Percentiles rank a stretch among this genome's conserved stretches.
Conservation (phyloP, 2,329 filamentous ascomycete genomes). For the Colletotrichum theobromicola region DNA sequence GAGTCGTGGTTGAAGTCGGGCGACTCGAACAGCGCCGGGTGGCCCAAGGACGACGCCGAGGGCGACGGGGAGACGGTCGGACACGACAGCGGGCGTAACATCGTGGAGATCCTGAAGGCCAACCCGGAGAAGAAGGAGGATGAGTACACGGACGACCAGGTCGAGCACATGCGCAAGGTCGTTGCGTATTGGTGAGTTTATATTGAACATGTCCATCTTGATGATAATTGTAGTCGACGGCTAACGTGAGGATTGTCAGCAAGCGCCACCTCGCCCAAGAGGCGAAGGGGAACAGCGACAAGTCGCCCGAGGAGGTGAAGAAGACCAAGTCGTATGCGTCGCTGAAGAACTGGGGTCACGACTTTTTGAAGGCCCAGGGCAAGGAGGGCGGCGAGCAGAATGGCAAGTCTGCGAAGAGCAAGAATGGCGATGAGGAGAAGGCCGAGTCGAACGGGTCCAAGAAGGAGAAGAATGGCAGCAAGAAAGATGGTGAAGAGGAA, state of each 20-base stretch:
- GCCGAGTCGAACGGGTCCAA: conserved; percentile 11
- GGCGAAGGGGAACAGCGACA: conserved; percentile 60
- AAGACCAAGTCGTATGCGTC: conserved; percentile 61
- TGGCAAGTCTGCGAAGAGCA: neutral
- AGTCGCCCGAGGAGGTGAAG: conserved; percentile 47
- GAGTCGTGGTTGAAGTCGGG: conserved; percentile 65
- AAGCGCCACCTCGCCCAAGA: conserved; percentile 73
- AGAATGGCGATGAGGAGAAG: neutral
- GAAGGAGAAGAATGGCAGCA: conserved; percentile 18
- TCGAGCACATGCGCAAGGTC: conserved; percentile 67
- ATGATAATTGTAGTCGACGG: fast-evolving
- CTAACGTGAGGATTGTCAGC: conserved; percentile 25
- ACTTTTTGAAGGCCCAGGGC: conserved; percentile 48
- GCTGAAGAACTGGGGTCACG: conserved; percentile 68
- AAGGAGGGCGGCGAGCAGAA: conserved; percentile 12
- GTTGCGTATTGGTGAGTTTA: conserved; percentile 61
- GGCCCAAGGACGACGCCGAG: conserved; percentile 60
- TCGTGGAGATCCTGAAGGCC: conserved; percentile 65
- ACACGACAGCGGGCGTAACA: conserved; percentile 67
- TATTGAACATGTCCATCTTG: neutral
- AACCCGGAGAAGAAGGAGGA: conserved; percentile 63
- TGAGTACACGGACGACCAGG: conserved; percentile 59
- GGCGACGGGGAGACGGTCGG: conserved; percentile 66
- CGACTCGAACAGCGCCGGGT: conserved; percentile 64
- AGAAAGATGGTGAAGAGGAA: conserved; percentile 30